Evolutionary conservation across 2,329 filamentous ascomycete species (phyloP), one percentile per base, ranked within the genome.

Genomic region (Colletotrichum sp.): DNA sequence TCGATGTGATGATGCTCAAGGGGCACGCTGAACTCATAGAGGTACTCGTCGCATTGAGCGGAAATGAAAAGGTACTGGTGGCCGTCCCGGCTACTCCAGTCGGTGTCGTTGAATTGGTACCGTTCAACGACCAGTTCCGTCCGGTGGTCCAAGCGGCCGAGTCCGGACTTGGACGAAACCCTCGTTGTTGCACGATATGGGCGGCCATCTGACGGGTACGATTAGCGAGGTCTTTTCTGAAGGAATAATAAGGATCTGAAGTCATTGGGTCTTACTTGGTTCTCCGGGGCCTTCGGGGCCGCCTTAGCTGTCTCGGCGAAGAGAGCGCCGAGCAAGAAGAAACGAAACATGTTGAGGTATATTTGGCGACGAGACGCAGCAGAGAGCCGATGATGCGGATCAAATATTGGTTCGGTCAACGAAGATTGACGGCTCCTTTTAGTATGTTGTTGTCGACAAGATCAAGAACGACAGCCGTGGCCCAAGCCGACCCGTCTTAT

Each of bases 1-100:
- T 84, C 15, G 81, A 81, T 66, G 82, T 76, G 15, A 82, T 71
- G 6, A 83, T 69, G 10, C 78, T 80, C 34, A 66, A 18, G 3
- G 66, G 52, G 15, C 75, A 76, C 24, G 8, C 36, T 3, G 49
- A 59, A 12, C 10, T 21, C 13, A 24, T 21, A 3, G 57, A 28
- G 24, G 52, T 76, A 6, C 64, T 73, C 13, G 62, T 65, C n/a
- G n/a, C 24, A n/a, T 70, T 75, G 15, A 65, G 21, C 16, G 71
- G 44, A 28, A 70, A 34, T 2, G 8, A 21, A 39, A 34, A 70
- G 39, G 59, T 69, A 16, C 49, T 71, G 60, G 52, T 75, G 18
- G 59, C n/a, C 13, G 24, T 28, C 16, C 36, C 64, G n/a, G n/a
- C 34, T 18, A 60, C 64, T 26, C 55, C 62, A 24, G 49, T 36